Evolutionary conservation across 2,329 filamentous ascomycete genomes (phyloP), one percentile per base, ranked within the genome.

Genomic region (Aspergillus felis): DNA sequence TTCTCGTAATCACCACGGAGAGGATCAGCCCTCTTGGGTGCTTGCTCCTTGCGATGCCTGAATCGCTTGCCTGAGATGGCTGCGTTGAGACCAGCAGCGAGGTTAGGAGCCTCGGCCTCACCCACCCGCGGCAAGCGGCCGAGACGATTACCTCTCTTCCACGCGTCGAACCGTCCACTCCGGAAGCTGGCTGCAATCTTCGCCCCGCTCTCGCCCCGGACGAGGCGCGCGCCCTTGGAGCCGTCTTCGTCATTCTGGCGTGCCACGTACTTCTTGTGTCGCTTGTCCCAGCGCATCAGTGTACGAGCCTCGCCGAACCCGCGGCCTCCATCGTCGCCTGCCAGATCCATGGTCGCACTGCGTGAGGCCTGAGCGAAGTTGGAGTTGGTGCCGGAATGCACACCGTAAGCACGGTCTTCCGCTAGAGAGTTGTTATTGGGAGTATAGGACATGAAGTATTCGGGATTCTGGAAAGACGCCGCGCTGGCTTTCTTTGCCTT

Each of bases 391-490:
- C 91, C 91, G 0, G 91, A 90, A 74, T 95, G 91, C 20, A 99
- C 92, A 62, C 92, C 92, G 76, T 99, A 99, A 12, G 88, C 94
- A 55, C 90, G 89, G 71, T 97, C 92, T 76, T 97, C 93, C 53
- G 89, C 90, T 4, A 89, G 81, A 73, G 93, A 94, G 66, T 85
- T 83, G 46, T 86, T 87, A 60, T 89, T 87, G 0, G 94, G 94
- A 1, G 86, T 90, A 81, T 99, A 99, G 9, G 91, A 90, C 92
- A 99, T 97, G 85, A 95, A 99, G 66, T 94, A 86, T 48, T 97
- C 92, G 0, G 87, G 84, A 71, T 97, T 92, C 70, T 90, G 86
- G 82, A 87, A 96, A 49, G 87, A 83, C 12, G 77, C 56, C 44
- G 70, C 57, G 51, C 60, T 84, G 67, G 78, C 84, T 74, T 79